Evolutionary conservation across 495 filamentous ascomycete species (phyloP).

Genomic region (Penicillium ochrochloron): DNA sequence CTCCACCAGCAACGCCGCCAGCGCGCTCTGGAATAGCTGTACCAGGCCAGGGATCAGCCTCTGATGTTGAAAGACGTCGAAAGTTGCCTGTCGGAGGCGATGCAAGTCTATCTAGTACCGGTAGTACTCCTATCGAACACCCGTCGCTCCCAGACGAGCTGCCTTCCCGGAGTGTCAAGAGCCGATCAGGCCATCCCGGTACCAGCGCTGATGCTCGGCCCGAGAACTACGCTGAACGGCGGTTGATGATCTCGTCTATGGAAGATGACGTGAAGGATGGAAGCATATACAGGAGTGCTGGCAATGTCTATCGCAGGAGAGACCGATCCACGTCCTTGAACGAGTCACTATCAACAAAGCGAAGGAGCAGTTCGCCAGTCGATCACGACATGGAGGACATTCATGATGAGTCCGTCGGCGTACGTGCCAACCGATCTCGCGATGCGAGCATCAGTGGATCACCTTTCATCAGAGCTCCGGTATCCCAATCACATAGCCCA

Average conservation of each 20-base stretch:
- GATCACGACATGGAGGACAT: slow-evolving; percentile 25
- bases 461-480: slow-evolving; percentile 44
- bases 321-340: slow-evolving; percentile 32
- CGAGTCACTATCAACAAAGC: slow-evolving; percentile 24
- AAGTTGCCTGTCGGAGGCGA: slow-evolving; percentile 22
- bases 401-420: slow-evolving; percentile 26
- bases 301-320: slow-evolving; percentile 27
- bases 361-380: slow-evolving; percentile 27
- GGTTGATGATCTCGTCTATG: slow-evolving; percentile 14
- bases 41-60: slow-evolving; percentile 34
- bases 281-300: slow-evolving; percentile 4
- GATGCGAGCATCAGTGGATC: slow-evolving; percentile 50
- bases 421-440: slow-evolving; percentile 37
- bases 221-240: slow-evolving; percentile 18
- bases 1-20: slow-evolving; percentile 40
- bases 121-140: slow-evolving; percentile 22
- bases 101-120: slow-evolving; percentile 35
- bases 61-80: background rate
- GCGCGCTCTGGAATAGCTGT: slow-evolving; percentile 51
- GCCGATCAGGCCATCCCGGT: slow-evolving; percentile 12
- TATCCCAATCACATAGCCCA: slow-evolving; percentile 37
- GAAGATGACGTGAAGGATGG: slow-evolving; percentile 21
- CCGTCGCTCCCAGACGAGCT: slow-evolving; percentile 25
- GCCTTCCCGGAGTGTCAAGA: slow-evolving; percentile 18
- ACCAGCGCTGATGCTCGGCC: slow-evolving; percentile 18